Evolutionary conservation across 208 protist genomes (phyloP).

Genomic region (Wallacemonas sp.): DNA sequence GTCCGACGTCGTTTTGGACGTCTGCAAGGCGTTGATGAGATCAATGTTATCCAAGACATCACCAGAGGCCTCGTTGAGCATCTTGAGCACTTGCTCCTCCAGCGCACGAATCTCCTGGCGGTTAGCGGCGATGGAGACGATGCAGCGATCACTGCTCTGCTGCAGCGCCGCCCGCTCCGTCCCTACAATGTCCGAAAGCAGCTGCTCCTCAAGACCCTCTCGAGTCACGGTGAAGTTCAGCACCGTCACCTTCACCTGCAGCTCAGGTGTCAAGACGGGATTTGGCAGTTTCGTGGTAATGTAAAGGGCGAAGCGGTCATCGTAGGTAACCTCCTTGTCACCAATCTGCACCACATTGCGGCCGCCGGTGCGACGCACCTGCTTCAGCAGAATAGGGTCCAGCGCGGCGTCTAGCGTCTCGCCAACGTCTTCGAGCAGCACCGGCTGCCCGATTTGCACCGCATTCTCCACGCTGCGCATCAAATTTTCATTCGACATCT

Average conservation of each 20-base stretch:
- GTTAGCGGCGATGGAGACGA: conserved; percentile 93
- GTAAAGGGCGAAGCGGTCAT: conserved; percentile 92
- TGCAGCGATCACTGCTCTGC: conserved; percentile 82
- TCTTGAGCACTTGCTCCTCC: conserved; percentile 92
- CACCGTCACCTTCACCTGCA: conserved; percentile 93
- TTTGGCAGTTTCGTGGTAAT: conserved; percentile 96
- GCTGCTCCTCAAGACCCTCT: conserved; percentile 91
- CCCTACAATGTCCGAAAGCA: conserved; percentile 89
- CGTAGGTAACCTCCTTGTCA: conserved; percentile 94
- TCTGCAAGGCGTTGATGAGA: conserved; percentile 93
- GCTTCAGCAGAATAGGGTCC: conserved; percentile 93
- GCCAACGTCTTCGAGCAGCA: conserved; percentile 95
- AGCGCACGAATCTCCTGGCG: conserved; percentile 92
- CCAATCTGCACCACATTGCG: conserved; percentile 88
- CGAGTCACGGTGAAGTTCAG: conserved; percentile 94
- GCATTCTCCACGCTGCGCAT: conserved; percentile 93
- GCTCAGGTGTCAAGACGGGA: conserved; percentile 93
- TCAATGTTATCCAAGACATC: conserved; percentile 95
- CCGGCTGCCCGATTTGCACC: conserved; percentile 93
- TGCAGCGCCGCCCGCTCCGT: conserved; percentile 89
- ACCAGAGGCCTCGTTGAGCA: conserved; percentile 90
- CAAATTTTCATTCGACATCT: conserved; percentile 90
- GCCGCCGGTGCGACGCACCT: conserved; percentile 89
- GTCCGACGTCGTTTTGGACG: conserved; percentile 90
- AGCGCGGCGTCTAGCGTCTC: conserved; percentile 95